These are phyloP conservation scores for Elaphomyces granulatus DNA, from an alignment of 495 filamentous ascomycete species.

Conservation along the genomic window DNA sequence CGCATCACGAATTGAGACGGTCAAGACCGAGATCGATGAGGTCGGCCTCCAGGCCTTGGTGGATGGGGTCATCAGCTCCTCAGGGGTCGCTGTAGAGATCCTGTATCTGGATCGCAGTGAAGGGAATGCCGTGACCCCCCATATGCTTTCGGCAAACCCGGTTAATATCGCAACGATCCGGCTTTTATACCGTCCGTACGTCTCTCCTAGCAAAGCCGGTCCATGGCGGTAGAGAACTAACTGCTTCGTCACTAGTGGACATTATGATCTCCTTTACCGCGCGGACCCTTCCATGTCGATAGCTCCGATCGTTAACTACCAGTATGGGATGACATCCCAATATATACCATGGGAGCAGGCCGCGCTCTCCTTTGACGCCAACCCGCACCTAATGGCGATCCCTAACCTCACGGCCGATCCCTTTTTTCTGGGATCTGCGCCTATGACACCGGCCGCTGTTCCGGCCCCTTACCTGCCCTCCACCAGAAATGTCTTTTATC, in stretches of 20 bases:
- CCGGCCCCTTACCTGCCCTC: slow-evolving; percentile 20
- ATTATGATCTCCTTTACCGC: slow-evolving; percentile 92
- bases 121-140: slow-evolving; percentile 64
- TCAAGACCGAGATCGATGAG: slow-evolving; percentile 76
- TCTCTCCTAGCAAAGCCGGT: slow-evolving; percentile 4
- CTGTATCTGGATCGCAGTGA: slow-evolving; percentile 83
- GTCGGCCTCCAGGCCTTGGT: slow-evolving; percentile 62
- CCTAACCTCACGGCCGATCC: slow-evolving; percentile 31
- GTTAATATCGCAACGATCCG: slow-evolving; percentile 42
- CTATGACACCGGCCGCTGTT: slow-evolving; percentile 35
- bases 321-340: slow-evolving; percentile 31
- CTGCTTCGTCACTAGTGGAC: slow-evolving; percentile 40
- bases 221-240: slow-evolving; percentile 1
- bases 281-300: slow-evolving; percentile 37
- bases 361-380: slow-evolving; percentile 35
- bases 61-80: slow-evolving; percentile 59
- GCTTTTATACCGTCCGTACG: slow-evolving; percentile 59
- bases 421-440: slow-evolving; percentile 23
- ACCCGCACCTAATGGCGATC: slow-evolving; percentile 38
- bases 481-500: slow-evolving; percentile 12
- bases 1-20: slow-evolving; percentile 51
- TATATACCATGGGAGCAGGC: slow-evolving; percentile 28
- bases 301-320: slow-evolving; percentile 31
- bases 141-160: slow-evolving; percentile 46
- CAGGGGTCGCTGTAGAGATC: slow-evolving; percentile 69